Conservation (phyloP, 805 yeast genomes). For the Kazachstania africana region DNA sequence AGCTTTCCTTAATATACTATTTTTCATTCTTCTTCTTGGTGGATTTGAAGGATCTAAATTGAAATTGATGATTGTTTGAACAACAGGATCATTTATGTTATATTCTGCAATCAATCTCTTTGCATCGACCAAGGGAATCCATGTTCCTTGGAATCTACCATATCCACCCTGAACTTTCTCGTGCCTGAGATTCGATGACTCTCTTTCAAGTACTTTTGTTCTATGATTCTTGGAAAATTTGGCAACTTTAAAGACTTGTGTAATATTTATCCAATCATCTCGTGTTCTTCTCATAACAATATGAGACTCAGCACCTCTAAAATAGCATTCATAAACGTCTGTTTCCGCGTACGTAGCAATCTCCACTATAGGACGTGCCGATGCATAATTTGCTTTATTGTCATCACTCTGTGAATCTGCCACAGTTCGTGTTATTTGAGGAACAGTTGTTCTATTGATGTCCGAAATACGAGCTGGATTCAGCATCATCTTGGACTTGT, state of each 20-base stretch:
- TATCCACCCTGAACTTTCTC: slow-evolving; percentile 80
- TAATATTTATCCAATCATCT: slow-evolving; percentile 91
- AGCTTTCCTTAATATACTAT: slow-evolving; percentile 22
- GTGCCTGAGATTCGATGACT: slow-evolving; percentile 58
- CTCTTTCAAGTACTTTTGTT: slow-evolving; percentile 64
- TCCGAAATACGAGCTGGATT: too few relatives aligned
- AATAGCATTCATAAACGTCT: slow-evolving; percentile 50
- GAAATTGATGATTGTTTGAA: slow-evolving; percentile 42
- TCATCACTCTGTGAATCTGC: too few relatives aligned
- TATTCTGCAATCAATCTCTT: slow-evolving; percentile 42
- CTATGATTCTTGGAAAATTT: slow-evolving; percentile 69
- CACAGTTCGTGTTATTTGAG: too few relatives aligned
- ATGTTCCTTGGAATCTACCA: slow-evolving; percentile 77
- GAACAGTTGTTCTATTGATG: too few relatives aligned
- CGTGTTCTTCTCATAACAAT: slow-evolving; percentile 68
- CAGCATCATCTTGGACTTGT: too few relatives aligned
- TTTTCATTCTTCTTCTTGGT: slow-evolving; percentile 31
- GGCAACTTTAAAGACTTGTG: slow-evolving; percentile 70
- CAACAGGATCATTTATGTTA: slow-evolving; percentile 39
- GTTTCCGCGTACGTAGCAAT: slow-evolving; percentile 39
- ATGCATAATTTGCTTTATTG: too few relatives aligned
- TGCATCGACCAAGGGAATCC: slow-evolving; percentile 67
- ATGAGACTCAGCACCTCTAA: slow-evolving; percentile 34
- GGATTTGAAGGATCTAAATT: slow-evolving; percentile 37
- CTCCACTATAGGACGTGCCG: slow-evolving; percentile 18